phyloP scores from a whole-genome alignment of 2,329 filamentous ascomycete genomes.

The Xylariaceae sp. region DNA sequence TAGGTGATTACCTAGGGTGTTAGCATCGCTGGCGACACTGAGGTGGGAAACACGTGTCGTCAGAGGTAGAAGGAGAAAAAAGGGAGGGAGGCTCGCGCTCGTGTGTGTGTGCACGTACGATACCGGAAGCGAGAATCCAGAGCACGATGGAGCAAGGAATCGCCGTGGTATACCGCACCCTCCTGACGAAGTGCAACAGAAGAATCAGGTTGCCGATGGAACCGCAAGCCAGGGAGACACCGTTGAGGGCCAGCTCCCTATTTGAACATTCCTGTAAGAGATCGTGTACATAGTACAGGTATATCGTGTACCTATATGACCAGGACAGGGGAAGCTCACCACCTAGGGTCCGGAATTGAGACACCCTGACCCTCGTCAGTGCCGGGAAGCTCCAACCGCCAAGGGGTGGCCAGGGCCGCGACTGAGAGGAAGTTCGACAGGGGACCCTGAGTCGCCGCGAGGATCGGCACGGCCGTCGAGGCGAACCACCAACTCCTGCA shows the following conservation, averaged over 20 bases:
- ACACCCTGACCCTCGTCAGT: slow-evolving; percentile 2
- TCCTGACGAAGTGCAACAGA: slow-evolving; percentile 1
- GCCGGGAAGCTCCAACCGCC: slow-evolving; percentile 3
- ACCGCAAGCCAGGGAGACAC: slow-evolving; percentile 1
- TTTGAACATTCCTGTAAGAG: too few species aligned
- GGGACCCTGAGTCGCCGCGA: slow-evolving; percentile 9
- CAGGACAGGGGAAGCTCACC: not conserved
- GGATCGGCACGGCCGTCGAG: slow-evolving; percentile 7
- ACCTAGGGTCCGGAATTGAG: slow-evolving; percentile 1
- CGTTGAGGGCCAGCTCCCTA: slow-evolving; percentile 11
- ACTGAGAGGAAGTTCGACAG: slow-evolving; percentile 7
- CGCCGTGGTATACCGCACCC: not conserved
- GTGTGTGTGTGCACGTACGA: not conserved
- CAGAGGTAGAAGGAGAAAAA: too few species aligned
- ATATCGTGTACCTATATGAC: not conserved
- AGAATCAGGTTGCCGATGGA: slow-evolving; percentile 1
- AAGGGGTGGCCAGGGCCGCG: slow-evolving; percentile 6
- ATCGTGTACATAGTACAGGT: too few species aligned
- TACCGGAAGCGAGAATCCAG: slow-evolving; percentile 7
- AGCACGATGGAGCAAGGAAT: not conserved
- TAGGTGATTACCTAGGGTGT: too few species aligned
- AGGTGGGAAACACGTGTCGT: too few species aligned
- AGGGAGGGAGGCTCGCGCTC: too few species aligned
- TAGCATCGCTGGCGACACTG: too few species aligned
- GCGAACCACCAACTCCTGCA: slow-evolving; percentile 11